These are phyloP conservation scores for Colletotrichum endophyticum DNA, from an alignment of 2,329 filamentous ascomycete species.

Conservation along the genomic window DNA sequence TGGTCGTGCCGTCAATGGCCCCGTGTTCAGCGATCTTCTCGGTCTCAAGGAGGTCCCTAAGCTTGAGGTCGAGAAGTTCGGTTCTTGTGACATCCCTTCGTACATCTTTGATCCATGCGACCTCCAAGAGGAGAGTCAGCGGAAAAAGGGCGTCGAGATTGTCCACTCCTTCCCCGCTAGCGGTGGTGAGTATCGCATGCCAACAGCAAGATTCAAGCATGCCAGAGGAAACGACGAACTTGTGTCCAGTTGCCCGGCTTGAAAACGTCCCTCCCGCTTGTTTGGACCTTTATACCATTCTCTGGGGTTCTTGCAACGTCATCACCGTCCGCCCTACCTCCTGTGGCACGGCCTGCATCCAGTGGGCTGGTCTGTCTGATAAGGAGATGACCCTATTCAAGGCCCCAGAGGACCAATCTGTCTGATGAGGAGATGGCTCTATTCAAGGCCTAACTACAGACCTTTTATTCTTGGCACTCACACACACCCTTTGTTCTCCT, in stretches of 20 bases:
- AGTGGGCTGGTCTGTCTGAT: not conserved
- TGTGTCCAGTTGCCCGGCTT: fast-evolving
- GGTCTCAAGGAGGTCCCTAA: not conserved
- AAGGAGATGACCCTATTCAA: not conserved
- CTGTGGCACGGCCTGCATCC: not conserved
- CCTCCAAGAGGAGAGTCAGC: not conserved
- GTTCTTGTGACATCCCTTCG: not conserved
- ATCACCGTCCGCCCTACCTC: not conserved
- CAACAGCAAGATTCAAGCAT: not conserved
- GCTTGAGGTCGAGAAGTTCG: not conserved
- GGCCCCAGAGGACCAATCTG: not conserved
- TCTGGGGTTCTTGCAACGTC: not conserved
- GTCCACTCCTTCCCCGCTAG: not conserved
- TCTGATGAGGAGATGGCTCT: not conserved
- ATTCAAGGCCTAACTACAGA: not conserved
- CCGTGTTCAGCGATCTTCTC: not conserved
- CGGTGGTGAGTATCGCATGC: not conserved
- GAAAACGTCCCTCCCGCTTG: not conserved
- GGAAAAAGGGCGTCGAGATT: not conserved
- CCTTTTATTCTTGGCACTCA: not conserved
- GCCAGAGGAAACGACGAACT: not conserved
- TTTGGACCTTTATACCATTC: not conserved
- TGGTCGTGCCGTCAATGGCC: not conserved
- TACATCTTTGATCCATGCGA: not conserved
- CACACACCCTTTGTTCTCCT: not conserved